A percentile compares a stretch with the other conserved stretches of the same genome.
Conservation (phyloP, 139 green algal genomes). For the Limnomonas spitsbergensis region DNA sequence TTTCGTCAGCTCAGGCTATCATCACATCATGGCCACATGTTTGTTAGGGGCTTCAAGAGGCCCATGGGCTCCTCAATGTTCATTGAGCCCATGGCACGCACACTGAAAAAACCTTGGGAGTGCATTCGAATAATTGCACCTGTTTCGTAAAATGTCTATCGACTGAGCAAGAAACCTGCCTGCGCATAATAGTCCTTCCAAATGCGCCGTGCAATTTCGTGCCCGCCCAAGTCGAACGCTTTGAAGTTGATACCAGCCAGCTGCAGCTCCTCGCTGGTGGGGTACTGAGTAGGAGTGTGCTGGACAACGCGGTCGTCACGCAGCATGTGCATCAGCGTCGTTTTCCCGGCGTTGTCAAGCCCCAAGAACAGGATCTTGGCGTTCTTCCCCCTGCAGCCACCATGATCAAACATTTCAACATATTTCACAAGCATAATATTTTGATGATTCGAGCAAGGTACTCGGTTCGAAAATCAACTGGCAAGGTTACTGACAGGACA, state of each 20-base stretch:
- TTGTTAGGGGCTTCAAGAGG: background rate
- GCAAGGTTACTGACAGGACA: too few relatives aligned
- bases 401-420: background rate
- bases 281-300: constrained; percentile 97
- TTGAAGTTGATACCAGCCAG: constrained; percentile 98
- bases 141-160: too few relatives aligned
- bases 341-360: constrained; percentile 99
- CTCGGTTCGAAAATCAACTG: too few relatives aligned
- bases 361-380: constrained; percentile 99
- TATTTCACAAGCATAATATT: too few relatives aligned
- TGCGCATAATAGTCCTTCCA: constrained; percentile 99
- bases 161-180: constrained; percentile 54
- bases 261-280: constrained; percentile 97
- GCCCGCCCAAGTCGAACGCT: constrained; percentile 97
- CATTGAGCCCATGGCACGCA: too few relatives aligned
- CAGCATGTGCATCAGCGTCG: constrained; percentile 99
- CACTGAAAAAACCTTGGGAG: too few relatives aligned
- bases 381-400: constrained; percentile 77
- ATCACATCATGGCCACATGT: too few relatives aligned
- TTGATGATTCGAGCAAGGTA: too few relatives aligned
- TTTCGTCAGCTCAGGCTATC: too few relatives aligned
- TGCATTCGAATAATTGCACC: too few relatives aligned
- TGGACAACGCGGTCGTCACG: constrained; percentile 97
- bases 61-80: background rate
- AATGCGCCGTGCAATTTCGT: constrained; percentile 95